phyloP scores from a whole-genome alignment of 768 basidiomycete species.

The Leccinum fibrillosum region DNA sequence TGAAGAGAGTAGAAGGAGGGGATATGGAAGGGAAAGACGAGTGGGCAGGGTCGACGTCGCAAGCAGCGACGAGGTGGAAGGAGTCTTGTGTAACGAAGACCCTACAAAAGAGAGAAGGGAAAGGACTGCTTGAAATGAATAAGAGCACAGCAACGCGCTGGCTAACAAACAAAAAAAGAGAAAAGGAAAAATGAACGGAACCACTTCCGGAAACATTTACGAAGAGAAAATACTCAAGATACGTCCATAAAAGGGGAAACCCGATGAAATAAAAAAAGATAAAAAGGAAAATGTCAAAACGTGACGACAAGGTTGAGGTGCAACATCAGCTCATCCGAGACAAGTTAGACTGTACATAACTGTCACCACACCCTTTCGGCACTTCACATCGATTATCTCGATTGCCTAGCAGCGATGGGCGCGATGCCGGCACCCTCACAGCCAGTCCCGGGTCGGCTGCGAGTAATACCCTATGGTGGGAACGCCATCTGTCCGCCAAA shows the following conservation, averaged over 20 bases:
- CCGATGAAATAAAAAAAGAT: constrained; percentile 7
- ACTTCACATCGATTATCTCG: constrained; percentile 14
- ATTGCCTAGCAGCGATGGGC: not conserved
- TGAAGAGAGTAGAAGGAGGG: constrained; percentile 22
- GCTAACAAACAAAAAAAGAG: constrained; percentile 14
- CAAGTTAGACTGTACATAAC: constrained; percentile 14
- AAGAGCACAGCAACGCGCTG: constrained; percentile 30
- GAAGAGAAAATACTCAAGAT: constrained; percentile 1
- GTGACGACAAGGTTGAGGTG: constrained; percentile 17
- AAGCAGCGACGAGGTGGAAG: constrained; percentile 20
- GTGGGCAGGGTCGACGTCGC: constrained; percentile 17
- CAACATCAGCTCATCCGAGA: constrained; percentile 28
- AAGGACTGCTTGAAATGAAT: constrained; percentile 24
- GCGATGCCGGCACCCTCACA: constrained; percentile 21
- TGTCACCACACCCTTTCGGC: constrained; percentile 10
- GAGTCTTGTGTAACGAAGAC: constrained; percentile 26
- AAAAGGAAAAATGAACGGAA: constrained; percentile 6
- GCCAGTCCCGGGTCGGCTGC: constrained; percentile 3
- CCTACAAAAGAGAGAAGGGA: constrained; percentile 23
- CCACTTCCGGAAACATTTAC: constrained; percentile 2
- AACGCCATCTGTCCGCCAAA: constrained; percentile 1
- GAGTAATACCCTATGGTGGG: not conserved
- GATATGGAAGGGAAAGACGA: constrained; percentile 20
- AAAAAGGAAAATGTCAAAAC: constrained; percentile 17
- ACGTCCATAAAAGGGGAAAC: constrained; percentile 18